A percentile compares a stretch with the other conserved stretches of the same genome.
Conservation (phyloP, 768 basidiomycete genomes). For the Albatrellus ellisii region DNA sequence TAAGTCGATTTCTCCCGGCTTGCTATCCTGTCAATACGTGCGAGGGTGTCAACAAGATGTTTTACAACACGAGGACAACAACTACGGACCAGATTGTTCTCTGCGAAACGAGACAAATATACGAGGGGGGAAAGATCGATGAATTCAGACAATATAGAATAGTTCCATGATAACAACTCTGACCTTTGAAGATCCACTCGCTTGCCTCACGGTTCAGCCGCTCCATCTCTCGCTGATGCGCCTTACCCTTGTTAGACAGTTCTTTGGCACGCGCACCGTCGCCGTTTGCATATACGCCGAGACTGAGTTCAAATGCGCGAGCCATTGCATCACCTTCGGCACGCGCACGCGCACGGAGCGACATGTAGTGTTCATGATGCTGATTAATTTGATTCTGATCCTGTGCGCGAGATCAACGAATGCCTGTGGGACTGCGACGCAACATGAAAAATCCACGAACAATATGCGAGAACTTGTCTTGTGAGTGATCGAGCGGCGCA, state of each 20-base stretch:
- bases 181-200: slow-evolving; percentile 78
- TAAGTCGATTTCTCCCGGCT: slow-evolving; percentile 69
- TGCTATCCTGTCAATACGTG: slow-evolving; percentile 34
- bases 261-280: slow-evolving; percentile 67
- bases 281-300: slow-evolving; percentile 57
- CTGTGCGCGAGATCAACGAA: too few species aligned
- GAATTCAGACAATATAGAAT: neutral
- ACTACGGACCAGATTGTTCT: slow-evolving; percentile 55
- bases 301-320: slow-evolving; percentile 52
- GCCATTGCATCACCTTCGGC: slow-evolving; percentile 74
- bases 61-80: neutral
- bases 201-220: slow-evolving; percentile 69
- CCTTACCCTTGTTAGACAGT: slow-evolving; percentile 69
- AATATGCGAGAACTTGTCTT: too few species aligned
- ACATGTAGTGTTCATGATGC: slow-evolving; percentile 52
- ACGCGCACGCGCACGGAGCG: slow-evolving; percentile 63
- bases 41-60: neutral
- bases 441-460: too few species aligned
- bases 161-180: slow-evolving; percentile 14
- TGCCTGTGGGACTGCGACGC: too few species aligned
- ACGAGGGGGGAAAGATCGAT: slow-evolving; percentile 1
- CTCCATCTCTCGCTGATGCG: slow-evolving; percentile 68
- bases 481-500: too few species aligned
- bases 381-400: slow-evolving; percentile 53
- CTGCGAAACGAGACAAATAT: slow-evolving; percentile 21